Evolutionary conservation across 371 early-diverging fungal genomes (phyloP), one percentile per base, ranked within the genome.

Genomic region (Rhizopus stolonifer): DNA sequence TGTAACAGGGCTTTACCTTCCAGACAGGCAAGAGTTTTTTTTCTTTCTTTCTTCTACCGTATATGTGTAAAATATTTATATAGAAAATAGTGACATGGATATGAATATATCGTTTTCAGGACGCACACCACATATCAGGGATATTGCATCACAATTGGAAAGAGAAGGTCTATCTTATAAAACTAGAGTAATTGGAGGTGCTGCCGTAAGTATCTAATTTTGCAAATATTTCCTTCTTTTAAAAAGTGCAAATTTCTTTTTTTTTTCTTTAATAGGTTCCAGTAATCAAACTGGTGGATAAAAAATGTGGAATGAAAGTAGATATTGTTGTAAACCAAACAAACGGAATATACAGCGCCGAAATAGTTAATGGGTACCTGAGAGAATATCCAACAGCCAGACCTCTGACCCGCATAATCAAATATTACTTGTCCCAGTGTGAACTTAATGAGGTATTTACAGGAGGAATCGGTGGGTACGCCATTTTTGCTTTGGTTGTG

Each of bases 401-500:
- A 10, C 73, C 86, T 24, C 49, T 98, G 5, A 74, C 87, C 23
- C 59, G 95, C 48, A 59, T 93, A 0, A 58, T 98, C 50, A 98
- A 97, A 69, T 88, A 92, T 46, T 93, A 92, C 49, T 61, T 98
- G 38, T 56, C 75, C 2, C 74, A 82, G 46, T 80, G 92, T 24
- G 62, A 76, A 7, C 61, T 92, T 56, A 95, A 96, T 67, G 98
- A 99, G 65, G 93, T 94, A 4, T 93, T 83, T 56, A 81, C 79
- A 1, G 99, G 99, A 22, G 99, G 99, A 1, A 59, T 99, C 50
- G 94, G 97, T 18, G 89, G 92, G n/a, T 99, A 95, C 64, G 87
- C 92, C 2, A 80, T 94, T 19, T 82, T 94, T 47, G 79, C 90
- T 47, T 60, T 99, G 69, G 84, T 93, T 3, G 72, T 91, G 25